Evolutionary conservation across 139 green algal species (phyloP).

Genomic region (Chlamydomonas applanata): DNA sequence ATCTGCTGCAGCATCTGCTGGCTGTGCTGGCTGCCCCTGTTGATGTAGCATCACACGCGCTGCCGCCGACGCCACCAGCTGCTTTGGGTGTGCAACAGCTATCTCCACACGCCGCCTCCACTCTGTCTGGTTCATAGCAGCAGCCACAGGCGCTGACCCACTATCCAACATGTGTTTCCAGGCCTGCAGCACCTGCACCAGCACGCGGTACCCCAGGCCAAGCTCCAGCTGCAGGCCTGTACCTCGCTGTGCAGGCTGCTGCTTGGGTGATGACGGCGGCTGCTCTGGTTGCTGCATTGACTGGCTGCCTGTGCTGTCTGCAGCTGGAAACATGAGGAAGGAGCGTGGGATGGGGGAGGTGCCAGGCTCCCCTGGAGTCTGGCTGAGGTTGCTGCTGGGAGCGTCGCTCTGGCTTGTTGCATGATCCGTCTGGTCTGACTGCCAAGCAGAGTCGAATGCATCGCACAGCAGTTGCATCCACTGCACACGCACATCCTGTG

Average conservation of each 20-base stretch:
- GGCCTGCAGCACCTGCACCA: slow-evolving; percentile 20
- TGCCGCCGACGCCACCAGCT: too few species aligned
- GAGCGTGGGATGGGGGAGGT: too few species aligned
- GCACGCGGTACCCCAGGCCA: slow-evolving; percentile 13
- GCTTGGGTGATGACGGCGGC: not conserved
- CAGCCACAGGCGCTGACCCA: not conserved
- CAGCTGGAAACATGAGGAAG: too few species aligned
- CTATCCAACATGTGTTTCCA: not conserved
- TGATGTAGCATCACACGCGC: too few species aligned
- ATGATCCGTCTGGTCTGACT: not conserved
- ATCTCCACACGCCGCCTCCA: slow-evolving; percentile 1
- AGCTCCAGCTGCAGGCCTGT: not conserved
- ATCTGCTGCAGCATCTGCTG: too few species aligned
- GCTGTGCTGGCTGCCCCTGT: too few species aligned
- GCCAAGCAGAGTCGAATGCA: slow-evolving; percentile 12
- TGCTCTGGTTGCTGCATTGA: not conserved
- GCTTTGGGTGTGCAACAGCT: not conserved
- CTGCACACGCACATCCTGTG: not conserved
- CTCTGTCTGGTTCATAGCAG: not conserved
- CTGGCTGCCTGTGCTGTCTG: too few species aligned
- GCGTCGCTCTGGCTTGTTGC: too few species aligned
- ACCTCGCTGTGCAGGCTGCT: not conserved
- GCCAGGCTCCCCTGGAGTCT: too few species aligned
- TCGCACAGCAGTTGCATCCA: slow-evolving; percentile 5
- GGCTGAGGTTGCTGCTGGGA: too few species aligned